These are phyloP conservation scores for Seiridium cupressi DNA, from an alignment of 2,329 filamentous ascomycete genomes.

Conservation along the genomic window DNA sequence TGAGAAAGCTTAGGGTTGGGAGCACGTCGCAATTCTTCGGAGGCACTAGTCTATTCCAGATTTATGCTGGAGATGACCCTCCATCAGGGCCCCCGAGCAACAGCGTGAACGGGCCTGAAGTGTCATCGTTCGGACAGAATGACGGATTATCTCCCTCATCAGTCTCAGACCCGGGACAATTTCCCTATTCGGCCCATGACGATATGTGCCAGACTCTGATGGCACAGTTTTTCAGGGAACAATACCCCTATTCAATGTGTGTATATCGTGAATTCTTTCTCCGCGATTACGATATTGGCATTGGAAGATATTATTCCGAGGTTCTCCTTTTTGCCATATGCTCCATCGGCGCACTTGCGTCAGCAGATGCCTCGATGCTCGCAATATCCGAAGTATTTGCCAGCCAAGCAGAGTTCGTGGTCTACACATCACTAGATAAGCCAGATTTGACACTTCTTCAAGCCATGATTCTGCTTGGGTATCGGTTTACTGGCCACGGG, in stretches of 20 bases:
- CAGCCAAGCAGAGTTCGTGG: slow-evolving; percentile 41
- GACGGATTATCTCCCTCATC: slow-evolving; percentile 10
- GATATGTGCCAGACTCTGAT: slow-evolving; percentile 42
- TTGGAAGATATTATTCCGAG: slow-evolving; percentile 48
- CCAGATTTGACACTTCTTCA: slow-evolving; percentile 47
- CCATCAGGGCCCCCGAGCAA: slow-evolving; percentile 1
- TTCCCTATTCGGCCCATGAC: slow-evolving; percentile 42
- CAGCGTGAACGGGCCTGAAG: slow-evolving; percentile 3
- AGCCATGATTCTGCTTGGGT: slow-evolving; percentile 41
- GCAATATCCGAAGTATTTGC: slow-evolving; percentile 41
- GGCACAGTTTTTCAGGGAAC: slow-evolving; percentile 45
- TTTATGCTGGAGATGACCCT: slow-evolving; percentile 27
- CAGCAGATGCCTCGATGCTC: slow-evolving; percentile 31
- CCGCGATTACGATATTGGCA: slow-evolving; percentile 44
- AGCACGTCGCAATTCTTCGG: slow-evolving; percentile 46
- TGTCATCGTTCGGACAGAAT: background rate
- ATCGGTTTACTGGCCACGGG: slow-evolving; percentile 45
- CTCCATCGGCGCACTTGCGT: slow-evolving; percentile 45
- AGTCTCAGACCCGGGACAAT: slow-evolving; percentile 8
- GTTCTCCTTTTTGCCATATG: slow-evolving; percentile 47
- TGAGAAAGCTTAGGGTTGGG: slow-evolving; percentile 34
- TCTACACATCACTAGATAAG: slow-evolving; percentile 41
- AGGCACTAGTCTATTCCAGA: slow-evolving; percentile 44
- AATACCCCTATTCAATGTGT: slow-evolving; percentile 49
- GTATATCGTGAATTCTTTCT: slow-evolving; percentile 51